These are phyloP conservation scores for Psidium friedrichsthalianum DNA, from an alignment of 345 rosid genomes.

Conservation along the genomic window DNA sequence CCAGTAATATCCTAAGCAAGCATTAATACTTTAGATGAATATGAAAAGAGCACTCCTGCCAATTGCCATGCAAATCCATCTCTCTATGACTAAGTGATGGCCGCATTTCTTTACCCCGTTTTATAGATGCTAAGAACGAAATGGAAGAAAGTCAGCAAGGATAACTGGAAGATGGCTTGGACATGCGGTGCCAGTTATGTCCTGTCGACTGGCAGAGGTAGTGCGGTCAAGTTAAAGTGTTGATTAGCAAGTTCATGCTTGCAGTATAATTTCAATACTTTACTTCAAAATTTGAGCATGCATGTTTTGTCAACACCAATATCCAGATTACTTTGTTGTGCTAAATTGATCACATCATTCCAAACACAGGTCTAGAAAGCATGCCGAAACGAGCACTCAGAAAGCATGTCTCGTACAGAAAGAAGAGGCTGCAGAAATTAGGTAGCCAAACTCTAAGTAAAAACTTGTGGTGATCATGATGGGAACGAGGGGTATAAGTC, in stretches of 20 bases:
- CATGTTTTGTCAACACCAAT: not conserved
- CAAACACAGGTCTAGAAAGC: not conserved
- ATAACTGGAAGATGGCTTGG: not conserved
- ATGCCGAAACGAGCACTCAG: not conserved
- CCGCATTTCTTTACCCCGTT: not conserved
- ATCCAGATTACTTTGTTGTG: not conserved
- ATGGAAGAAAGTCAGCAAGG: not conserved
- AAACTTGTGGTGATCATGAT: not conserved
- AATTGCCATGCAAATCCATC: not conserved
- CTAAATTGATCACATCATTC: not conserved
- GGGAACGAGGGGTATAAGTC: not conserved
- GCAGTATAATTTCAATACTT: not conserved
- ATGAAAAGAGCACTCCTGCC: not conserved
- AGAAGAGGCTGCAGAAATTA: not conserved
- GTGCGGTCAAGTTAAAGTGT: not conserved
- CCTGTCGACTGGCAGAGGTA: not conserved
- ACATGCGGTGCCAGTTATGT: not conserved
- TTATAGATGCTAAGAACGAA: not conserved
- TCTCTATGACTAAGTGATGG: not conserved
- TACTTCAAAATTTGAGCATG: not conserved
- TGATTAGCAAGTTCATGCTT: not conserved
- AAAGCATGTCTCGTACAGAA: not conserved
- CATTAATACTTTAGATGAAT: not conserved
- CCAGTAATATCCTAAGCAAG: not conserved
- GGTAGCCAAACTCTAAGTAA: slow-evolving; percentile 7